Evolutionary conservation across 176 grass and related monocot species (phyloP).

Genomic region (Miscanthus lutarioriparius): DNA sequence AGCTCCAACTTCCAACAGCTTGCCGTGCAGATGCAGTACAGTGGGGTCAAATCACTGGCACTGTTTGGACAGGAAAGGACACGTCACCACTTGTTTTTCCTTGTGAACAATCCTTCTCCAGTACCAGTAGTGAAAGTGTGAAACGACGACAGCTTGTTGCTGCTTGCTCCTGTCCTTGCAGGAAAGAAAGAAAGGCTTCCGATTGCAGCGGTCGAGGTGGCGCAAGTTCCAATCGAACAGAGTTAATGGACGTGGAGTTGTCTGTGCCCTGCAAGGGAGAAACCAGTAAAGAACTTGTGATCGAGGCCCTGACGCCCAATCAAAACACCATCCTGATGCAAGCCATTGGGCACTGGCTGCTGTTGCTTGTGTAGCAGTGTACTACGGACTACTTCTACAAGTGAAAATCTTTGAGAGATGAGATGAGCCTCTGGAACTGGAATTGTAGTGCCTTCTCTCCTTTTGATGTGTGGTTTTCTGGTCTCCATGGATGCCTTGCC

Average conservation of each 20-base stretch:
- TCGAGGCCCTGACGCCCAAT: constrained; percentile 21
- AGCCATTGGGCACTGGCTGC: constrained; percentile 17
- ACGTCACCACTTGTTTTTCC: neutral
- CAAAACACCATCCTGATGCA: neutral
- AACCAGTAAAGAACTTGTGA: neutral
- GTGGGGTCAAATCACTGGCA: constrained; percentile 39
- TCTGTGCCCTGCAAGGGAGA: constrained; percentile 19
- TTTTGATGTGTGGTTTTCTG: constrained; percentile 40
- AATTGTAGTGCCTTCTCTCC: constrained; percentile 26
- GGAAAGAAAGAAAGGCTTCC: constrained; percentile 15
- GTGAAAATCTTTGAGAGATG: neutral
- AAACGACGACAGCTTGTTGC: constrained; percentile 10
- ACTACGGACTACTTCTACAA: too few species aligned
- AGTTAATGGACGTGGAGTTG: constrained; percentile 20
- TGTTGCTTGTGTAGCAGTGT: neutral
- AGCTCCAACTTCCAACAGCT: neutral
- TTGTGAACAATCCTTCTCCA: neutral
- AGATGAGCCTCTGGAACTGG: neutral
- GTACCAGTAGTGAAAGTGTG: neutral
- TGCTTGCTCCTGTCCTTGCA: neutral
- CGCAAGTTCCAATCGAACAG: constrained; percentile 39
- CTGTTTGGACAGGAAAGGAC: constrained; percentile 35
- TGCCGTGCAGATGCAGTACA: neutral
- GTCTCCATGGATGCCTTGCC: constrained; percentile 30
- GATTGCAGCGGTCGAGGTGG: constrained; percentile 31